These are phyloP conservation scores for Barnettozyma pratensis DNA, from an alignment of 805 yeast species.

Conservation along the genomic window DNA sequence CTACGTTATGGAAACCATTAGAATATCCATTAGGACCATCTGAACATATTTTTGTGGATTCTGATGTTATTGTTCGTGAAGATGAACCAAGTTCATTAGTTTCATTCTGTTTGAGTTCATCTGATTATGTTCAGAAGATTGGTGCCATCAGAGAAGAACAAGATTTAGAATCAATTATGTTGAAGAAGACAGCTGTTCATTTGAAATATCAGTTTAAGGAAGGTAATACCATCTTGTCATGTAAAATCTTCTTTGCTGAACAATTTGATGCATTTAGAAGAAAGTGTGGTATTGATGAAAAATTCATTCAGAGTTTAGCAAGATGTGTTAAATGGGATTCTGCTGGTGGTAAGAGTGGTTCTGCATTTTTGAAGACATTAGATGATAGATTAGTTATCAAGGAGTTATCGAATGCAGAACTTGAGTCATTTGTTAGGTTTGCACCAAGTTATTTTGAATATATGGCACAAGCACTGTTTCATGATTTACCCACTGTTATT, in stretches of 20 bases:
- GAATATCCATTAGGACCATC: slow-evolving; percentile 71
- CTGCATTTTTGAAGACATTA: slow-evolving; percentile 85
- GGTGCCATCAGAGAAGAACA: slow-evolving; percentile 20
- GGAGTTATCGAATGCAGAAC: slow-evolving; percentile 80
- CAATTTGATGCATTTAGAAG: slow-evolving; percentile 92
- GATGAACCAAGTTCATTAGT: slow-evolving; percentile 95
- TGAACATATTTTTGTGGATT: slow-evolving; percentile 91
- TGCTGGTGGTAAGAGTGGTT: slow-evolving; percentile 94
- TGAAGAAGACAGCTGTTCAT: slow-evolving; percentile 82
- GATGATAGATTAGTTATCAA: slow-evolving; percentile 89
- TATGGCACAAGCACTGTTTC: slow-evolving; percentile 91
- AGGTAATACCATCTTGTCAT: slow-evolving; percentile 74
- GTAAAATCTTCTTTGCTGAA: slow-evolving; percentile 92
- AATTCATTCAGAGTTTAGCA: slow-evolving; percentile 82
- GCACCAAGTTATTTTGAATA: slow-evolving; percentile 97
- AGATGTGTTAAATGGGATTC: slow-evolving; percentile 96
- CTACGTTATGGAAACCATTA: slow-evolving; percentile 90
- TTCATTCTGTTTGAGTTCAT: slow-evolving; percentile 84
- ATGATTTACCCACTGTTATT: slow-evolving; percentile 88
- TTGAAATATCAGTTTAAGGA: slow-evolving; percentile 89
- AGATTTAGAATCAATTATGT: slow-evolving; percentile 60
- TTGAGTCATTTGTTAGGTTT: slow-evolving; percentile 90
- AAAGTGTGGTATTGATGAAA: slow-evolving; percentile 71
- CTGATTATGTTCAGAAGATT: slow-evolving; percentile 72
- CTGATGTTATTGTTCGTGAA: slow-evolving; percentile 89